Evolutionary conservation across 495 filamentous ascomycete species (phyloP), one percentile per base, ranked within the genome.

Genomic region (Tuber umbilicatum): DNA sequence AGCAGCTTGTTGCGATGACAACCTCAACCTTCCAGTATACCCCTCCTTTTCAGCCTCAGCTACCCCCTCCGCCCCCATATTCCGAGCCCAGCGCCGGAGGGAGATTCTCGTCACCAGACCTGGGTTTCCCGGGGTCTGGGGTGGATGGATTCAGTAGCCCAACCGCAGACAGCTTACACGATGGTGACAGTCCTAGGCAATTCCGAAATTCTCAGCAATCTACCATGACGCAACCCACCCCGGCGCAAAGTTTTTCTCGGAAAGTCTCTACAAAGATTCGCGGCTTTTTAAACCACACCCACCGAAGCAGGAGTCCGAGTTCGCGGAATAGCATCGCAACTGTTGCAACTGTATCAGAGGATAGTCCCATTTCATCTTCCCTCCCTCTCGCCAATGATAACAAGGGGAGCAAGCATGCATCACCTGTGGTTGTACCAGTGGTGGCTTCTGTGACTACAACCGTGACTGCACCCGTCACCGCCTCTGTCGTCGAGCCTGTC

Each of bases 191-290:
- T 64, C 55, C 55, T 64, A 64, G 55, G 55, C 55, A 64, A 17
- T 64, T 64, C 55, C 55, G 55, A 64, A 64, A 64, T 64, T 64
- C 27, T 64, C 55, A 64, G 31, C 55, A 64, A 5, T 64, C 55
- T 17, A 19, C 31, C 14, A 35, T 64, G 55, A 35, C 55, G 35
- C 55, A 64, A 31, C 76, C 77, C 16, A 78, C 77, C 19, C 74
- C 77, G 9, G 71, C 75, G 3, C 77, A 79, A 72, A 78, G 76
- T 64, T 78, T 79, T 73, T 78, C 76, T 31, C 77, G 77, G 37
- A 79, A 78, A 76, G 77, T 79, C 39, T 79, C 77, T 37, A 79
- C 77, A 78, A 78, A 75, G n/a, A 71, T 79, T 64, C 77, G 77
- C 35, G 77, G 76, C 14, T 73, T 79, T 21, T 73, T 79, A 35